phyloP scores from a whole-genome alignment of 2,329 filamentous ascomycete genomes.

The Escovopsis sp. region DNA sequence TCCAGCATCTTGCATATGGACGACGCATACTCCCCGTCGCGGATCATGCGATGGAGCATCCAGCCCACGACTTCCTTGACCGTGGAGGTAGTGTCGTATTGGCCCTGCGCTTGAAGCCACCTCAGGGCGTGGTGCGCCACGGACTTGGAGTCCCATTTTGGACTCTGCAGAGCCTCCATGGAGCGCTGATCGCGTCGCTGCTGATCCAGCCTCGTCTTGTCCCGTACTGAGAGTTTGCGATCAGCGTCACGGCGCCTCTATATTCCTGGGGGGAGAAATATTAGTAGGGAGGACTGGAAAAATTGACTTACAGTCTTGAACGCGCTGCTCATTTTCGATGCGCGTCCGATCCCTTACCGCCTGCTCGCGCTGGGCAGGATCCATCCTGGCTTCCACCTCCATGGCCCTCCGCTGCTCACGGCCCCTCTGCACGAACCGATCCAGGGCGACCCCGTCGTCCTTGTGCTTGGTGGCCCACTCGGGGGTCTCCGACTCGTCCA shows the following conservation, averaged over 20 bases:
- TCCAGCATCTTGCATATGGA: slow-evolving; percentile 31
- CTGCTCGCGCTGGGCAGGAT: slow-evolving; percentile 24
- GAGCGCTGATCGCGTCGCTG: slow-evolving; percentile 31
- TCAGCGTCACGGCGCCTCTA: slow-evolving; percentile 1
- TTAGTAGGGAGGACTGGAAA: background rate
- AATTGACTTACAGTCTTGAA: slow-evolving; percentile 29
- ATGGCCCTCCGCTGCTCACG: slow-evolving; percentile 28
- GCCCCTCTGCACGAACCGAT: slow-evolving; percentile 19
- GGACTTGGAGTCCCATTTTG: slow-evolving; percentile 34
- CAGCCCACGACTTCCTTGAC: slow-evolving; percentile 29
- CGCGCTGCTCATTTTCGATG: slow-evolving; percentile 27
- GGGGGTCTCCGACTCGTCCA: slow-evolving; percentile 36
- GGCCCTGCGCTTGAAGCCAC: slow-evolving; percentile 25
- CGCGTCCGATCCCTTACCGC: slow-evolving; percentile 27
- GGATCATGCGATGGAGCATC: slow-evolving; percentile 37
- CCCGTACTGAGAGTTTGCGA: slow-evolving; percentile 22
- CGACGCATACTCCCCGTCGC: slow-evolving; percentile 28
- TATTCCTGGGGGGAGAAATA: no score
- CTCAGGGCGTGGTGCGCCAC: slow-evolving; percentile 29
- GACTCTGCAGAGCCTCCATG: slow-evolving; percentile 37
- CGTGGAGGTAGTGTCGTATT: slow-evolving; percentile 12
- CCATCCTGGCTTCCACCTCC: slow-evolving; percentile 28
- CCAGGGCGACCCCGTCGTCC: slow-evolving; percentile 18
- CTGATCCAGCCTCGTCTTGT: slow-evolving; percentile 21
- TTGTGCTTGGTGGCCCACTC: slow-evolving; percentile 35